Percentiles rank a stretch among this genome's conserved stretches.
These are phyloP conservation scores for Phytophthora tentaculata DNA, from an alignment of 352 stramenopile genomes.

Conservation along the genomic window DNA sequence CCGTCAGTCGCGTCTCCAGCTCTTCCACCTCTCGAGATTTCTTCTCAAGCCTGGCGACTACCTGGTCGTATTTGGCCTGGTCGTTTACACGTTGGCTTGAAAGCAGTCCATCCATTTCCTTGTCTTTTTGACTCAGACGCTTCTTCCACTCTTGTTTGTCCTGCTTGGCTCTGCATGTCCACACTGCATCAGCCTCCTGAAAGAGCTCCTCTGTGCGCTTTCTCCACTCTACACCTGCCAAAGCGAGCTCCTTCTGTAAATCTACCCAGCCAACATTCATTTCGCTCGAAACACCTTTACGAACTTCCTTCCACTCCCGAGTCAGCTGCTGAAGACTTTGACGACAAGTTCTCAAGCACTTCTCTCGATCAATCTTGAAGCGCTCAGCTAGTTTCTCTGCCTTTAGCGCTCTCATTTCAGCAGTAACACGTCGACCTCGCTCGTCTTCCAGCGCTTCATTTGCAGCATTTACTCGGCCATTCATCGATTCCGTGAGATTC, in stretches of 20 bases:
- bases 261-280: constrained; percentile 38
- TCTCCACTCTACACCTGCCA: constrained; percentile 28
- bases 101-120: constrained; percentile 54
- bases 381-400: constrained; percentile 36
- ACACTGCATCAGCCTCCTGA: constrained; percentile 24
- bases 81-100: constrained; percentile 55
- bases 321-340: constrained; percentile 38
- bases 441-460: constrained; percentile 48
- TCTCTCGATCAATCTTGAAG: constrained; percentile 34
- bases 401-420: constrained; percentile 34
- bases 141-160: constrained; percentile 58
- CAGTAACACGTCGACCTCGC: constrained; percentile 23
- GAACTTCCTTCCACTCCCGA: constrained; percentile 42
- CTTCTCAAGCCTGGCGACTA: constrained; percentile 45
- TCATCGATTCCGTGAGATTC: constrained; percentile 60
- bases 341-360: constrained; percentile 34
- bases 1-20: constrained; percentile 29
- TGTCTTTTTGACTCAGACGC: constrained; percentile 52
- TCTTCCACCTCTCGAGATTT: constrained; percentile 50
- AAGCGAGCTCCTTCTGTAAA: constrained; percentile 40
- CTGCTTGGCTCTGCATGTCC: constrained; percentile 34
- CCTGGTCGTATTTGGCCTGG: constrained; percentile 63
- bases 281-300: constrained; percentile 38
- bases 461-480: constrained; percentile 24
- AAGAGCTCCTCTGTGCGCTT: constrained; percentile 35